These are phyloP conservation scores for Beauveria medogensis DNA, from an alignment of 2,329 filamentous ascomycete genomes.

Conservation along the genomic window DNA sequence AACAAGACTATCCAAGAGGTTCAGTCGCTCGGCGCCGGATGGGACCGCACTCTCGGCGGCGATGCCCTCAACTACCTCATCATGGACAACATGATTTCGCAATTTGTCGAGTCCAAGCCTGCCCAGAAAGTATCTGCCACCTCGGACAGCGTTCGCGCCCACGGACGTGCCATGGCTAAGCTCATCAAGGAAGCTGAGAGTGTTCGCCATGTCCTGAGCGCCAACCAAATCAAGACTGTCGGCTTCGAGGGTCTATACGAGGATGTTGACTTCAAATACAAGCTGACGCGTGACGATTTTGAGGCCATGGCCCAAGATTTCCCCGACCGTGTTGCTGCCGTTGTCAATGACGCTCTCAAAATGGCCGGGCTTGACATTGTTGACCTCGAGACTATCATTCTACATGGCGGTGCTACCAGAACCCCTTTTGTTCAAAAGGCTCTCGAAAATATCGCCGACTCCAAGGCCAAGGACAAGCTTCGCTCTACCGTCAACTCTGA, in stretches of 20 bases:
- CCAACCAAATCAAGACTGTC: slow-evolving; percentile 73
- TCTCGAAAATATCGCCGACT: slow-evolving; percentile 67
- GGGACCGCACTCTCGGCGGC: slow-evolving; percentile 84
- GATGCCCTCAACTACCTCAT: slow-evolving; percentile 84
- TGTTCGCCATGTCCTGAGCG: slow-evolving; percentile 81
- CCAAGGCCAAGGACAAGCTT: slow-evolving; percentile 64
- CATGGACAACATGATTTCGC: slow-evolving; percentile 75
- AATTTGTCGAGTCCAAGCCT: slow-evolving; percentile 64
- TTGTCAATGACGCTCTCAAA: slow-evolving; percentile 67
- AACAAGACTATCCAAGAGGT: slow-evolving; percentile 98
- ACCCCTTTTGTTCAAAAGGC: slow-evolving; percentile 92
- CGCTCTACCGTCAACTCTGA: slow-evolving; percentile 94
- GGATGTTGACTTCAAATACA: slow-evolving; percentile 89
- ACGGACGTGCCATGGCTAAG: slow-evolving; percentile 81
- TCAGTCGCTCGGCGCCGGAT: slow-evolving; percentile 77
- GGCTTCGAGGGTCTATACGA: slow-evolving; percentile 87
- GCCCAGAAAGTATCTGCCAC: slow-evolving; percentile 58
- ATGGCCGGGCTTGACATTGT: slow-evolving; percentile 62
- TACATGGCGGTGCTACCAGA: slow-evolving; percentile 82
- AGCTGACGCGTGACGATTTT: slow-evolving; percentile 70
- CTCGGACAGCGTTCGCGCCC: slow-evolving; percentile 54
- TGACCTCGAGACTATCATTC: slow-evolving; percentile 82
- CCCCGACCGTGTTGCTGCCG: slow-evolving; percentile 57
- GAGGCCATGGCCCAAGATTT: slow-evolving; percentile 67
- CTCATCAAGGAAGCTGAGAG: slow-evolving; percentile 90